Evolutionary conservation across 352 stramenopile species (phyloP).

Genomic region (Plasmopara viticola): DNA sequence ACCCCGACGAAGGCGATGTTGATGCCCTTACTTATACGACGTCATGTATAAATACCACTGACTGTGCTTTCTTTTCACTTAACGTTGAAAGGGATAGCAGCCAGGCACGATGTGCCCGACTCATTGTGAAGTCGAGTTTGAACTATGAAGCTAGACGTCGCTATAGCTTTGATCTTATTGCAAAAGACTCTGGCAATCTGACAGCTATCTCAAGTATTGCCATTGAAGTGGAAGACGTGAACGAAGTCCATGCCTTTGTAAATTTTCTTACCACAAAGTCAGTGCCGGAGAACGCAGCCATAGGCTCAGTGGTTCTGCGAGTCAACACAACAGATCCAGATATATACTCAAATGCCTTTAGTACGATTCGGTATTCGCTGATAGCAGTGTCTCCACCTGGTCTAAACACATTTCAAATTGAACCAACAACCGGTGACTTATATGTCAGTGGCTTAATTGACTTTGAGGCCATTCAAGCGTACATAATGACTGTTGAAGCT

Average conservation of each 20-base stretch:
- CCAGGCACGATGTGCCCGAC: constrained; percentile 28
- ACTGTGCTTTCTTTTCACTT: constrained; percentile 37
- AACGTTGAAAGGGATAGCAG: constrained; percentile 32
- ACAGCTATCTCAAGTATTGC: constrained; percentile 15
- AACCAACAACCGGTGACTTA: constrained; percentile 26
- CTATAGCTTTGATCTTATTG: constrained; percentile 36
- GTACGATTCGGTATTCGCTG: constrained; percentile 31
- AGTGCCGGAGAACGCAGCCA: constrained; percentile 26
- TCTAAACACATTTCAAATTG: constrained; percentile 25
- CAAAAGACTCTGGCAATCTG: constrained; percentile 24
- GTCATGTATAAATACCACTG: constrained; percentile 20
- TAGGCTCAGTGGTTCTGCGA: constrained; percentile 26
- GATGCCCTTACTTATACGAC: constrained; percentile 35
- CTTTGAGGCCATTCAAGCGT: constrained; percentile 43
- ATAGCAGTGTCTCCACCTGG: constrained; percentile 26
- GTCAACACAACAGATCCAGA: constrained; percentile 34
- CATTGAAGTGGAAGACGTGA: constrained; percentile 44
- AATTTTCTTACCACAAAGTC: constrained; percentile 20
- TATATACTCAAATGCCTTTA: constrained; percentile 23
- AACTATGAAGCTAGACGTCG: constrained; percentile 36
- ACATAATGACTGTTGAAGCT: constrained; percentile 31
- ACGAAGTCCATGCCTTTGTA: constrained; percentile 39
- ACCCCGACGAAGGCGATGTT: constrained; percentile 40
- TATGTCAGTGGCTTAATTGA: constrained; percentile 30
- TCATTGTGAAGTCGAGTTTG: constrained; percentile 29